Conservation (phyloP, 768 basidiomycete species). For the Podaxis sp. region DNA sequence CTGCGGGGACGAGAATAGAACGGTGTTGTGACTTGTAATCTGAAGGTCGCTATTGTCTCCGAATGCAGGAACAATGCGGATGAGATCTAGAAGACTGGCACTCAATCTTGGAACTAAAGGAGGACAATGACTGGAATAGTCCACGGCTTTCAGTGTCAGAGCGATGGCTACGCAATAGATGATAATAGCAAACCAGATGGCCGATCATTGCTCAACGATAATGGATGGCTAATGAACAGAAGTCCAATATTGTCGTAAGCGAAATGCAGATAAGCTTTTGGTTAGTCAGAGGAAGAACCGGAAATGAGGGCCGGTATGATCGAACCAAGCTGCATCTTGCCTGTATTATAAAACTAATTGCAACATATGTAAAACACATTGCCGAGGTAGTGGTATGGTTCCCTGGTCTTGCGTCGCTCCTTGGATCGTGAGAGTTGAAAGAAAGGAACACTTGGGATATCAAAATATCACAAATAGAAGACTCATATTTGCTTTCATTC, state of each 20-base stretch:
- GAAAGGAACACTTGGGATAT: not conserved
- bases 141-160: not conserved
- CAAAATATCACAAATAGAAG: not conserved
- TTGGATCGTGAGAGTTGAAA: no score
- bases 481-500: not conserved
- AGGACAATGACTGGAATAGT: not conserved
- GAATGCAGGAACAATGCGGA: not conserved
- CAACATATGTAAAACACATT: no score
- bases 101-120: not conserved
- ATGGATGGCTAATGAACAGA: not conserved
- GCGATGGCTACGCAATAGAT: not conserved
- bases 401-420: no score
- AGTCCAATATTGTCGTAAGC: not conserved
- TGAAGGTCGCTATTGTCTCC: not conserved
- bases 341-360: not conserved
- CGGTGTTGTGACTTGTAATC: not conserved
- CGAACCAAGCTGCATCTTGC: not conserved
- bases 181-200: not conserved
- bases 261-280: not conserved
- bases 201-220: not conserved
- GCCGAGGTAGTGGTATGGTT: no score
- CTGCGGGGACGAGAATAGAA: no score
- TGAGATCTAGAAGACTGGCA: not conserved
- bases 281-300: not conserved
- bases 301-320: not conserved